Conservation (phyloP, 179 eudicot genomes). For the Heliamphora pulchella region DNA sequence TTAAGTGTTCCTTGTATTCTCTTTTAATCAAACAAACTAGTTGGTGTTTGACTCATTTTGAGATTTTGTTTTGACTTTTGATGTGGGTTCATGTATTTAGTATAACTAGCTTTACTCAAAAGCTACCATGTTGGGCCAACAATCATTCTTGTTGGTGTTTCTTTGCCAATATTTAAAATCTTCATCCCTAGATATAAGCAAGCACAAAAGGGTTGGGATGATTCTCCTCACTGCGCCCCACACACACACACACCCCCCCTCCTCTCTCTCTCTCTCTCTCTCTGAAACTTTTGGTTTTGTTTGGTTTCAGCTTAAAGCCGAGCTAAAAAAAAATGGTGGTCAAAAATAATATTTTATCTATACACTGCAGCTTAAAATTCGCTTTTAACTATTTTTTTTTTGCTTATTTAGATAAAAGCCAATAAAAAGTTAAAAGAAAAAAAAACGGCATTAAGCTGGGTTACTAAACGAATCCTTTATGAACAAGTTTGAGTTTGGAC, state of each 20-base stretch:
- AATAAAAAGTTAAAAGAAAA: too few species aligned
- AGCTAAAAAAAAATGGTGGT: too few species aligned
- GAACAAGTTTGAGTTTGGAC: constrained; percentile 31
- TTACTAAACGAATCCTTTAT: constrained; percentile 24
- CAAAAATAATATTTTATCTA: too few species aligned
- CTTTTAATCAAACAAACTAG: constrained; percentile 9
- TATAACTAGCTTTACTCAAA: constrained; percentile 30
- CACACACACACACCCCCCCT: background rate
- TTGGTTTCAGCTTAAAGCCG: too few species aligned
- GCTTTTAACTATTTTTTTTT: too few species aligned
- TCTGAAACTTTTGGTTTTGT: too few species aligned
- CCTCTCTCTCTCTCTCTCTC: constrained; percentile 7
- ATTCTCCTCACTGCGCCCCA: too few species aligned
- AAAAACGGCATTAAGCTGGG: too few species aligned
- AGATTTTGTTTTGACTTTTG: constrained; percentile 28
- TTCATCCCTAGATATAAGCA: constrained; percentile 7
- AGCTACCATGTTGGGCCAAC: constrained; percentile 24
- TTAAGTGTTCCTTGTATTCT: background rate
- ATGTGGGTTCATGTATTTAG: constrained; percentile 13
- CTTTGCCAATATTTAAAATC: background rate
- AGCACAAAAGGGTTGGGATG: background rate
- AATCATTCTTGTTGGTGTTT: constrained; percentile 16
- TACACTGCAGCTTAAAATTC: too few species aligned
- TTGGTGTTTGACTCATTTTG: constrained; percentile 23
- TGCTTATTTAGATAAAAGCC: too few species aligned